phyloP scores from a whole-genome alignment of 305 asterid genomes.

The Solanum aculeatissimum region DNA sequence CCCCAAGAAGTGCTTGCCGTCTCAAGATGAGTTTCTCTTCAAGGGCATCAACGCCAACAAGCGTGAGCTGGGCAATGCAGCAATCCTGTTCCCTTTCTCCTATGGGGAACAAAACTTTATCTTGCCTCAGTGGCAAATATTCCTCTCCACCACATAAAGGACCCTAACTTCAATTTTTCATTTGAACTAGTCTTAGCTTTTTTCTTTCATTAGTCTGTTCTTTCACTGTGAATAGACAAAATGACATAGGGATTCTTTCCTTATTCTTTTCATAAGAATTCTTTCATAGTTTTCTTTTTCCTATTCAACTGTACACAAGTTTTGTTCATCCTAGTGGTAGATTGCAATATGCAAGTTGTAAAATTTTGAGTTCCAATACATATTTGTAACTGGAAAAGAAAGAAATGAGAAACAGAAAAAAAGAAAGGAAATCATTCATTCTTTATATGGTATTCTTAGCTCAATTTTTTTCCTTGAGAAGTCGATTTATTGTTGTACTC shows the following conservation, averaged over 20 bases:
- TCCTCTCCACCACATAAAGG: constrained; percentile 21
- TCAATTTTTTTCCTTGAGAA: not conserved
- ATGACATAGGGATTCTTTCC: constrained; percentile 19
- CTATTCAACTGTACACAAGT: constrained; percentile 8
- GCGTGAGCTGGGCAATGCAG: not conserved
- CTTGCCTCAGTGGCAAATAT: constrained; percentile 19
- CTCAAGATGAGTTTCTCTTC: constrained; percentile 26
- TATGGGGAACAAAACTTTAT: constrained; percentile 18
- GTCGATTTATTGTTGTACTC: not conserved
- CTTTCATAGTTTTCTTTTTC: not conserved
- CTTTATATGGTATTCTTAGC: not conserved
- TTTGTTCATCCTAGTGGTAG: constrained; percentile 8
- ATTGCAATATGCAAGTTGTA: constrained; percentile 7
- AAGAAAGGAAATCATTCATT: not conserved
- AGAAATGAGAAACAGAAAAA: not conserved
- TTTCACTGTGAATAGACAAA: constrained; percentile 38
- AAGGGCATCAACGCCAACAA: constrained; percentile 35
- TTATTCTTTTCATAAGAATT: not conserved
- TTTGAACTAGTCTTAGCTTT: not conserved
- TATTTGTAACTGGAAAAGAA: not conserved
- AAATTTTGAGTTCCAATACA: not conserved
- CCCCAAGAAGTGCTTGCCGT: constrained; percentile 41
- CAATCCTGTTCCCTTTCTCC: constrained; percentile 3
- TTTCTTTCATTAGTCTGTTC: constrained; percentile 17
- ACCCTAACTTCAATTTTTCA: not conserved